These are phyloP conservation scores for Diplotaxis tenuifolia DNA, from an alignment of 345 rosid species.

Conservation along the genomic window DNA sequence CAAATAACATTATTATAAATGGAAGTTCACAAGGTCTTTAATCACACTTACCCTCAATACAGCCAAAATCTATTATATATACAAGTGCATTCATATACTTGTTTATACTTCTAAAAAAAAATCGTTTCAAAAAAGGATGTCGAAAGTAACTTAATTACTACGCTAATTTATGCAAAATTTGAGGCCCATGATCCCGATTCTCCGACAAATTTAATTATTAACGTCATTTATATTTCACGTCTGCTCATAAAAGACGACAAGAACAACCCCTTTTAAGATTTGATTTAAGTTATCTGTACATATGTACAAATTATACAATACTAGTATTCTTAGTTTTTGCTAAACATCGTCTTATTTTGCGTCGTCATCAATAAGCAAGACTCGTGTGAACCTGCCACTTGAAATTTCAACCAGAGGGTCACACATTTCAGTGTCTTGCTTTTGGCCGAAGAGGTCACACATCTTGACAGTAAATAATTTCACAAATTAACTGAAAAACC, in stretches of 20 bases:
- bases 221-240: slow-evolving; percentile 27
- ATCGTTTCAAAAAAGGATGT: no score
- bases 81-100: no score
- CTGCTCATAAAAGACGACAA: slow-evolving; percentile 13
- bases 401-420: background rate
- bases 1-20: background rate
- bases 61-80: no score
- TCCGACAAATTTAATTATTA: slow-evolving; percentile 34
- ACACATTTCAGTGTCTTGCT: background rate
- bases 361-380: slow-evolving; percentile 17
- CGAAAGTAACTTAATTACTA: slow-evolving; percentile 8
- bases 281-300: background rate
- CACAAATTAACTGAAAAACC: background rate
- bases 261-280: slow-evolving; percentile 18
- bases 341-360: background rate
- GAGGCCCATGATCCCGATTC: slow-evolving; percentile 36
- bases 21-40: background rate
- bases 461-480: background rate
- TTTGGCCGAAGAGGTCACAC: background rate
- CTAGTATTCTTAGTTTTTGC: background rate
- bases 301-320: background rate
- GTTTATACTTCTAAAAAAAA: no score
- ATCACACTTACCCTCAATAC: slow-evolving; percentile 15
- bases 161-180: slow-evolving; percentile 26
- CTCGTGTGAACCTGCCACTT: slow-evolving; percentile 6